Conservation (phyloP, 495 filamentous ascomycete genomes). For the Talaromyces stipitatus region DNA sequence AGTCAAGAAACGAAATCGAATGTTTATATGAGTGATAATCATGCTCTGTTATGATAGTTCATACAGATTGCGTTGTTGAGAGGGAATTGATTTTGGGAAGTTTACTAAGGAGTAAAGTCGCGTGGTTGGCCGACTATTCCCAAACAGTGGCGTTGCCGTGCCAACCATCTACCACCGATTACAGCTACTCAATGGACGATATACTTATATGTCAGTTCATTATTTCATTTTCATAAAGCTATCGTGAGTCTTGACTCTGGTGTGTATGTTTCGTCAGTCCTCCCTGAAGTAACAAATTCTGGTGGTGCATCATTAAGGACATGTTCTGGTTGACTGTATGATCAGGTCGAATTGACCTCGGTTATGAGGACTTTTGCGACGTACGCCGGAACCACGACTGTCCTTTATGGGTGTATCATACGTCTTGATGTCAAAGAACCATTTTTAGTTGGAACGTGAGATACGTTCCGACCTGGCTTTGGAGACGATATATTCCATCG, state of each 20-base stretch:
- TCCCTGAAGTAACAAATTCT: neutral
- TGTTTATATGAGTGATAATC: neutral
- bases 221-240: neutral
- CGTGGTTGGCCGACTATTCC: neutral
- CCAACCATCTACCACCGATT: constrained; percentile 1
- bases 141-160: constrained; percentile 4
- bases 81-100: too few species aligned
- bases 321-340: neutral
- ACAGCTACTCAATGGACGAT: neutral
- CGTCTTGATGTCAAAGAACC: neutral
- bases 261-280: neutral
- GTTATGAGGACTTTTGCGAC: neutral
- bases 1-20: neutral
- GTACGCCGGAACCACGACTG: neutral
- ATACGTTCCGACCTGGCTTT: too few species aligned
- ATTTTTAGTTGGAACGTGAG: too few species aligned
- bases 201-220: neutral
- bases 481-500: too few species aligned
- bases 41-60: neutral
- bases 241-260: neutral
- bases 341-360: neutral
- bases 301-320: neutral
- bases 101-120: neutral
- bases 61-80: neutral
- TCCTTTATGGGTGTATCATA: neutral